Evolutionary conservation across 164 flowering plant genomes (phyloP).

Genomic region (Aristolochia californica): DNA sequence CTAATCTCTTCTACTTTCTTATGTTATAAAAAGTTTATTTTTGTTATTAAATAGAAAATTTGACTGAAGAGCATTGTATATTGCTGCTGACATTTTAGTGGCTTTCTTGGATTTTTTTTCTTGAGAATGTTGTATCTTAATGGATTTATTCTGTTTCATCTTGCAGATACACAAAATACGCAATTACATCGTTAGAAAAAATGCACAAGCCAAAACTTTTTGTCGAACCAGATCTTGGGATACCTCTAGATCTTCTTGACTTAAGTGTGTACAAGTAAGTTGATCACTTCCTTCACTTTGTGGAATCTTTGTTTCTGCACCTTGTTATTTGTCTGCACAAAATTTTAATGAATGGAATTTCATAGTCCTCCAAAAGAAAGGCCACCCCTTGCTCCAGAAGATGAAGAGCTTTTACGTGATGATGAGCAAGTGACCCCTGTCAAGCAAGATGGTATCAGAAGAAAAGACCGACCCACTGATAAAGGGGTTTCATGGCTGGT

Average conservation of each 20-base stretch:
- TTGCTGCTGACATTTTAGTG: no score
- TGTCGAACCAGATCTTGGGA: slow-evolving; percentile 94
- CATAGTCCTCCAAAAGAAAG: slow-evolving; percentile 54
- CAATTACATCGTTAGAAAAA: slow-evolving; percentile 88
- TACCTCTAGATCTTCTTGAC: slow-evolving; percentile 93
- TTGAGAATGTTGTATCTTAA: neutral
- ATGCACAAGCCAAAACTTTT: slow-evolving; percentile 76
- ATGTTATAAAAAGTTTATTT: no score
- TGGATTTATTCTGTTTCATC: neutral
- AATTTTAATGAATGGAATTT: slow-evolving; percentile 3
- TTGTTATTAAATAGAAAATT: no score
- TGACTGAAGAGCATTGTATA: no score
- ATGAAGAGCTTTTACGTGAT: slow-evolving; percentile 79
- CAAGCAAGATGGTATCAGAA: slow-evolving; percentile 68
- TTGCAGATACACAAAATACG: slow-evolving; percentile 66
- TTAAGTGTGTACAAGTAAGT: slow-evolving; percentile 95
- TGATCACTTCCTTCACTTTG: neutral
- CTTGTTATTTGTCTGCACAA: neutral
- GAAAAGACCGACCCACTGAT: slow-evolving; percentile 90
- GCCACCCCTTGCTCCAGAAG: slow-evolving; percentile 71
- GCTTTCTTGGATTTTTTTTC: no score
- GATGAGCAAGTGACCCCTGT: slow-evolving; percentile 59
- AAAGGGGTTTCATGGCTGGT: slow-evolving; percentile 97
- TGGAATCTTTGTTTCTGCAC: neutral
- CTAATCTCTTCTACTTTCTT: no score